Evolutionary conservation across 768 basidiomycete genomes (phyloP).

Genomic region (Collybiopsis luxurians): DNA sequence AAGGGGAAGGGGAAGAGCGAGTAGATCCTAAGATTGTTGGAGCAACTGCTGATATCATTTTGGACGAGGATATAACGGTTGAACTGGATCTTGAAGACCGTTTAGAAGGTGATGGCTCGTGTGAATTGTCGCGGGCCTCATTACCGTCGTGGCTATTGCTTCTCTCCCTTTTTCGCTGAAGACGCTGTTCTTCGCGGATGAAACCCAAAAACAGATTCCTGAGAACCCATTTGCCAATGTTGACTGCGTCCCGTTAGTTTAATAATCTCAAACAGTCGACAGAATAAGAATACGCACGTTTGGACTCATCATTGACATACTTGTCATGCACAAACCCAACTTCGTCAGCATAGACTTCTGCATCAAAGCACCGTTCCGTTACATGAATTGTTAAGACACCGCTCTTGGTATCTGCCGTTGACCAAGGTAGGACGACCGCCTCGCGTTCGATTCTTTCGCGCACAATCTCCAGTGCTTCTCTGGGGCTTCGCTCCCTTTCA

Average conservation of each 20-base stretch:
- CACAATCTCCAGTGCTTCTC: slow-evolving; percentile 85
- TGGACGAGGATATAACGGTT: slow-evolving; percentile 59
- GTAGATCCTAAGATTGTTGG: slow-evolving; percentile 42
- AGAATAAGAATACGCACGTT: slow-evolving; percentile 48
- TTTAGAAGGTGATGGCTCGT: slow-evolving; percentile 17
- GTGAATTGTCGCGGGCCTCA: slow-evolving; percentile 18
- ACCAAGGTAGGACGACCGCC: slow-evolving; percentile 83
- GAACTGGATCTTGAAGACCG: slow-evolving; percentile 21
- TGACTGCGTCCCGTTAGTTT: slow-evolving; percentile 53
- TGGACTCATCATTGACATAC: slow-evolving; percentile 71
- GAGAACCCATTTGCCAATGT: slow-evolving; percentile 89
- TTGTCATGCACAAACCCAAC: slow-evolving; percentile 64
- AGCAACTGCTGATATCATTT: slow-evolving; percentile 64
- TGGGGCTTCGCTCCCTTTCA: slow-evolving; percentile 59
- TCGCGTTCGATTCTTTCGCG: slow-evolving; percentile 94
- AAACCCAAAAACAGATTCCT: slow-evolving; percentile 83
- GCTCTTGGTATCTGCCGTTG: slow-evolving; percentile 83
- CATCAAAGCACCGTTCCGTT: slow-evolving; percentile 87
- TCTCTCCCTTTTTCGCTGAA: slow-evolving; percentile 31
- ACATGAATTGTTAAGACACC: slow-evolving; percentile 88
- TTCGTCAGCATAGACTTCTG: slow-evolving; percentile 94
- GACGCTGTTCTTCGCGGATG: slow-evolving; percentile 64
- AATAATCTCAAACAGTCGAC: slow-evolving; percentile 7
- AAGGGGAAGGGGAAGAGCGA: slow-evolving; percentile 54
- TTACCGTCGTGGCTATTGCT: slow-evolving; percentile 21